phyloP scores from a whole-genome alignment of 768 basidiomycete genomes.

The Amanita molliuscula region DNA sequence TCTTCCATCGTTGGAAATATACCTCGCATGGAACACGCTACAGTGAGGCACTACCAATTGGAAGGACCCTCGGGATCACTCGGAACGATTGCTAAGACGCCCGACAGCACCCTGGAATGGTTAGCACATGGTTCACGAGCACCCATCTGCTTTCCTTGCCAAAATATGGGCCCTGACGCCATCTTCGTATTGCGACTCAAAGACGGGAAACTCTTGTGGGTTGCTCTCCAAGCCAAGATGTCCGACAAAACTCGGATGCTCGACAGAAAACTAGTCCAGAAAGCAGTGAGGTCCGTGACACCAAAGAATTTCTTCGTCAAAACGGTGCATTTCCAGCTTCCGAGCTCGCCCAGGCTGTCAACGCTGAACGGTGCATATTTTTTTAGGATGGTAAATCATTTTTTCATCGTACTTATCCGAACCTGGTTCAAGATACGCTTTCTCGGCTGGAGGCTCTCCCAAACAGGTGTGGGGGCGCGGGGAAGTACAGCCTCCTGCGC shows the following conservation, averaged over 20 bases:
- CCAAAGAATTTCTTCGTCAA: conserved; percentile 29
- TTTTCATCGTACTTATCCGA: conserved; percentile 22
- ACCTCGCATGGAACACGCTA: conserved; percentile 15
- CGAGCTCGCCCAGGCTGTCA: background rate
- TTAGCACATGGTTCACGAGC: conserved; percentile 19
- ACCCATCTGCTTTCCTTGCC: conserved; percentile 31
- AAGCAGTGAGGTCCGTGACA: conserved; percentile 31
- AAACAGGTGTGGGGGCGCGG: conserved; percentile 22
- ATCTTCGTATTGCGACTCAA: conserved; percentile 27
- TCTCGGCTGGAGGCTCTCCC: conserved; percentile 21
- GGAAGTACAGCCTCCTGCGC: conserved; percentile 31
- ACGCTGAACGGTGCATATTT: background rate
- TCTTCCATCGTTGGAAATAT: background rate
- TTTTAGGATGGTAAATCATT: conserved; percentile 24
- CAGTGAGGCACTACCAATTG: conserved; percentile 17
- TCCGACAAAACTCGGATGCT: conserved; percentile 21
- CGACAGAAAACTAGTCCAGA: conserved; percentile 21
- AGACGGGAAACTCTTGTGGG: conserved; percentile 28
- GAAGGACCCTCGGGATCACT: conserved; percentile 27
- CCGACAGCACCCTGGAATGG: conserved; percentile 24
- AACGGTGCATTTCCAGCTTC: conserved; percentile 18
- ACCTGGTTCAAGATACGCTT: conserved; percentile 18
- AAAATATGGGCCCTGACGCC: conserved; percentile 31
- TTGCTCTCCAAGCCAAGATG: conserved; percentile 31
- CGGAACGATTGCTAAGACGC: conserved; percentile 25